Evolutionary conservation across 371 early-diverging fungal genomes (phyloP).

Genomic region (Saksenaea oblongispora): DNA sequence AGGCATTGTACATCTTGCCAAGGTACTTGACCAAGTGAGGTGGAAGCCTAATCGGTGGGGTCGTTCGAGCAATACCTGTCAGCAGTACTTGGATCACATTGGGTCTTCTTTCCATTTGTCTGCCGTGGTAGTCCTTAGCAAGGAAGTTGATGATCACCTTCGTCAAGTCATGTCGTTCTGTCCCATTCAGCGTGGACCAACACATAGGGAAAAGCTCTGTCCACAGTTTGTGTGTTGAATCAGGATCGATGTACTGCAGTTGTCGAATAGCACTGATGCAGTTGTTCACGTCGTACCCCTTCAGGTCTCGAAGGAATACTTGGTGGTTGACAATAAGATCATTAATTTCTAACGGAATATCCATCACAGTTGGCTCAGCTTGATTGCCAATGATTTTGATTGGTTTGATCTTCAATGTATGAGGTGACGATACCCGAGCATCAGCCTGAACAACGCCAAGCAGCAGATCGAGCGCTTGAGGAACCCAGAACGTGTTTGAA

Average conservation of each 20-base stretch:
- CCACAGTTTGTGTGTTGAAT: conserved; percentile 82
- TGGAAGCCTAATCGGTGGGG: conserved; percentile 77
- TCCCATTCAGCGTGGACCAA: conserved; percentile 73
- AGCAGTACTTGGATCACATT: conserved; percentile 93
- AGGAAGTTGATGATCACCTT: conserved; percentile 82
- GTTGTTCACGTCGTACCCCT: conserved; percentile 53
- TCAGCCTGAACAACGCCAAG: conserved; percentile 66
- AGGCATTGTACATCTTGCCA: conserved; percentile 88
- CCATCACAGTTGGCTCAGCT: conserved; percentile 15
- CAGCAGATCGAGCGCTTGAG: conserved; percentile 87
- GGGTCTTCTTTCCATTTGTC: conserved; percentile 78
- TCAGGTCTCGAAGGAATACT: conserved; percentile 61
- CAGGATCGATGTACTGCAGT: conserved; percentile 73
- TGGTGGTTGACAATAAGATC: conserved; percentile 50
- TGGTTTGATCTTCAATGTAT: conserved; percentile 54
- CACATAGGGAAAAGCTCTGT: conserved; percentile 81
- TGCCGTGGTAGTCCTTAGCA: conserved; percentile 88
- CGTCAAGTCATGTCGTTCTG: conserved; percentile 83
- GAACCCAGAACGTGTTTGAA: conserved; percentile 86
- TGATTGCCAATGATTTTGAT: conserved; percentile 40
- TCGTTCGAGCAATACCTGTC: conserved; percentile 80
- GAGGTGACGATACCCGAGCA: conserved; percentile 38
- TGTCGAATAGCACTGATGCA: conserved; percentile 60
- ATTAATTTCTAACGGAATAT: conserved; percentile 42
- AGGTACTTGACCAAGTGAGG: conserved; percentile 93